Evolutionary conservation across 2,329 filamentous ascomycete species (phyloP).

Genomic region (Neonectria coccinea): DNA sequence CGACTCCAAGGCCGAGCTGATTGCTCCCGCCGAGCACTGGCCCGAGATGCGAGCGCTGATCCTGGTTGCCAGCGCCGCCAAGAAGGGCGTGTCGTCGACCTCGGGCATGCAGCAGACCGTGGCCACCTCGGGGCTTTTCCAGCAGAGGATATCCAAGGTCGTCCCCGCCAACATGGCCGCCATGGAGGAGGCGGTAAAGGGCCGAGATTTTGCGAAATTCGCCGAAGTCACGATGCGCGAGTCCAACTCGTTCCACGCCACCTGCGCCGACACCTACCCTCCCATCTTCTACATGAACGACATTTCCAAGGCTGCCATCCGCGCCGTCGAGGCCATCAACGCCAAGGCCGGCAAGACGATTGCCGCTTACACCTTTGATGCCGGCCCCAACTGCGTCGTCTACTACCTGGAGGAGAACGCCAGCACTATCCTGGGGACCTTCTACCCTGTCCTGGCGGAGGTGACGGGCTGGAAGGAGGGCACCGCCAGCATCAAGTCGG

Average conservation of each 20-base stretch:
- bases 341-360: slow-evolving; percentile 79
- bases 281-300: slow-evolving; percentile 99
- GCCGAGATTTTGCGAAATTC: slow-evolving; percentile 86
- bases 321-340: slow-evolving; percentile 91
- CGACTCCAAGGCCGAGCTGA: slow-evolving; percentile 89
- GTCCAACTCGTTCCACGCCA: slow-evolving; percentile 96
- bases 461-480: slow-evolving; percentile 79
- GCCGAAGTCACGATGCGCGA: slow-evolving; percentile 95
- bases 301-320: slow-evolving; percentile 85
- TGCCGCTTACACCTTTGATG: slow-evolving; percentile 97
- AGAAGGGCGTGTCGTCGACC: slow-evolving; percentile 94
- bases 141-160: slow-evolving; percentile 77
- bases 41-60: slow-evolving; percentile 93
- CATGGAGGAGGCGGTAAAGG: slow-evolving; percentile 85
- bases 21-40: slow-evolving; percentile 92
- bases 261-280: slow-evolving; percentile 93
- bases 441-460: slow-evolving; percentile 74
- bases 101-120: slow-evolving; percentile 98
- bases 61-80: slow-evolving; percentile 90
- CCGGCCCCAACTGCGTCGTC: slow-evolving; percentile 94
- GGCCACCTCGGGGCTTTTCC: slow-evolving; percentile 88
- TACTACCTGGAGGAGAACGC: slow-evolving; percentile 91
- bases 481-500: slow-evolving; percentile 63
- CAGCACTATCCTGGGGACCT: slow-evolving; percentile 78
- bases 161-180: slow-evolving; percentile 85